Evolutionary conservation across 345 rosid species (phyloP), one percentile per base, ranked within the genome.

Genomic region (Citropsis articulata): DNA sequence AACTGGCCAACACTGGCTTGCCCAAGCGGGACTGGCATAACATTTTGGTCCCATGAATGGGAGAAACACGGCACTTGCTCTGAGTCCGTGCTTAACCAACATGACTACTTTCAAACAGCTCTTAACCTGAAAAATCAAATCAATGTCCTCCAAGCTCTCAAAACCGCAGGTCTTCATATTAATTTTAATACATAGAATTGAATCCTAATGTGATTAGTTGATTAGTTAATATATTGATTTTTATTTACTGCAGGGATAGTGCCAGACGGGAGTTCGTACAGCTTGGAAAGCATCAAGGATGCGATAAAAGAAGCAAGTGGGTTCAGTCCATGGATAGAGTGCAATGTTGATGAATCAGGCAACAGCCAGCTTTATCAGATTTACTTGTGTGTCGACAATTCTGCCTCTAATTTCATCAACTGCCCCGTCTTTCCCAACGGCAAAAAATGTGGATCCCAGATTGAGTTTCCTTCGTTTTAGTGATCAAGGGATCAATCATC

Each of bases 31-130:
- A 73, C 79, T 45, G 95, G 97, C 18, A 72, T 81, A 13, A 50
- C 72, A 1, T 96, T 96, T 25, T 96, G 99, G 99, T 71, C 92
- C 7, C 99, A 92, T 57, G 98, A 96, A 78, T 96, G 99, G 99
- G 91, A 89, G 45, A 96, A 96, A 69, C 99, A 96, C 42, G 99
- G 99, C 1, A 96, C 98, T 4, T 96, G 99, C 85, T 91, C 98
- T 0, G 90, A 96, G 85, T 88, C 94, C 1, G 83, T 81, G 69
- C 92, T 96, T 35, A 83, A 88, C 81, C 98, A 92, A 33, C 97
- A 88, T 56, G 79, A 69, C 19, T 96, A 93, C 87, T 96, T 96
- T 55, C 62, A 88, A 72, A 77, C 90, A 50, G 81, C 95, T 66
- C 94, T 96, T 62, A 27, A 5, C 66, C 83, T 96, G 75, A 88